phyloP scores from a whole-genome alignment of 768 basidiomycete genomes.

The Russula dissimulans region DNA sequence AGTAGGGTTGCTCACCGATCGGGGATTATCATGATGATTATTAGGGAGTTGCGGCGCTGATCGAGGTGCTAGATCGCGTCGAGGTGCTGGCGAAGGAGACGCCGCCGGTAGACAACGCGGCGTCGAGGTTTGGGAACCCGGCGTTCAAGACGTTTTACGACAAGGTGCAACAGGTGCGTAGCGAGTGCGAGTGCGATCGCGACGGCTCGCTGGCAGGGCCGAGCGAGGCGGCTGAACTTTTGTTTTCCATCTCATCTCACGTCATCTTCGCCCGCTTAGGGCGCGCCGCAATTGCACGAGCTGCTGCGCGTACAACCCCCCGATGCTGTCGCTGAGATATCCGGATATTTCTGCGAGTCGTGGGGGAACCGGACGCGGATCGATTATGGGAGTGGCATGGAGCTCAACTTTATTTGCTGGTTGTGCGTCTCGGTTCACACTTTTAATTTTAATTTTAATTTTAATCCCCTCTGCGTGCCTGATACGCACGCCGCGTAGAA shows the following conservation, averaged over 20 bases:
- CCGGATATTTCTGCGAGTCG: constrained; percentile 71
- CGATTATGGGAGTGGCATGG: constrained; percentile 99
- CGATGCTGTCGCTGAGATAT: constrained; percentile 58
- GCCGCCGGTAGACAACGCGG: constrained; percentile 83
- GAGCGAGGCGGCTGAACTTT: neutral
- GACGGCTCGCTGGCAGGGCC: neutral
- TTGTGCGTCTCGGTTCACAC: constrained; percentile 44
- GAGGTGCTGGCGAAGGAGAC: constrained; percentile 56
- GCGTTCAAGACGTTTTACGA: constrained; percentile 93
- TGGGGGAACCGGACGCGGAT: constrained; percentile 92
- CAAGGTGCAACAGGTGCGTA: constrained; percentile 53
- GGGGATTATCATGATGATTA: neutral
- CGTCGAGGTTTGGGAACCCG: constrained; percentile 94
- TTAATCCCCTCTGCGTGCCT: neutral
- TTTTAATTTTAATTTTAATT: neutral
- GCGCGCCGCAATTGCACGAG: constrained; percentile 38
- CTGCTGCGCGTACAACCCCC: constrained; percentile 46
- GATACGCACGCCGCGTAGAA: constrained; percentile 36
- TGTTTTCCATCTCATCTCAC: too few relatives aligned
- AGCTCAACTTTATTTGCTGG: constrained; percentile 96
- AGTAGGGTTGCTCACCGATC: neutral
- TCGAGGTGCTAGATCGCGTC: constrained; percentile 57
- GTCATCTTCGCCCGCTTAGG: too few relatives aligned
- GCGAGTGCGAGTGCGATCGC: too few relatives aligned
- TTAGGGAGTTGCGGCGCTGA: constrained; percentile 55